Evolutionary conservation across 805 yeast species (phyloP).

Genomic region (Starmerella roubikii): DNA sequence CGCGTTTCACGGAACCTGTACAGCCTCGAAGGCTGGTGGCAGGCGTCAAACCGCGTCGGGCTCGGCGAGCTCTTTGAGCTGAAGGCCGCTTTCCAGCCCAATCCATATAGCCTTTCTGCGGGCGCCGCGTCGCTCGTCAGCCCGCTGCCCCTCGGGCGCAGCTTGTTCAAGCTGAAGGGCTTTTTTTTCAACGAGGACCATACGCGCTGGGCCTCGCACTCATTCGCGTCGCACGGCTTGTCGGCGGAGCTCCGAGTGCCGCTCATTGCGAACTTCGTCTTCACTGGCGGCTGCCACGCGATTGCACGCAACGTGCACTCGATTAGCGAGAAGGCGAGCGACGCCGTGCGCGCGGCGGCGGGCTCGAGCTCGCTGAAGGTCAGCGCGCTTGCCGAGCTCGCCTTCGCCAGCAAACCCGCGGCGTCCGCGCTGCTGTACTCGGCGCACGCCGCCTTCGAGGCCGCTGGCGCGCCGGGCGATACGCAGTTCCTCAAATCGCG

Average conservation of each 20-base stretch:
- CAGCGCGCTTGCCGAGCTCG: slow-evolving; percentile 32
- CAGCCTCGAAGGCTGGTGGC: slow-evolving; percentile 10
- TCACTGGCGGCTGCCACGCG: slow-evolving; percentile 41
- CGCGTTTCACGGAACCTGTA: slow-evolving; percentile 12
- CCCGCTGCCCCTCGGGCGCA: slow-evolving; percentile 18
- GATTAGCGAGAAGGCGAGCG: slow-evolving; percentile 38
- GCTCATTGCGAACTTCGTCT: slow-evolving; percentile 14
- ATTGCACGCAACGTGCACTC: slow-evolving; percentile 43
- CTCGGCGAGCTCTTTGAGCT: slow-evolving; percentile 19
- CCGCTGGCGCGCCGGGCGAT: slow-evolving; percentile 25
- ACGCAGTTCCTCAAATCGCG: slow-evolving; percentile 22
- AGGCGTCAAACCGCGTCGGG: slow-evolving; percentile 15
- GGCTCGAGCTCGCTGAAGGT: slow-evolving; percentile 43
- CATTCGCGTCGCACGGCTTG: slow-evolving; percentile 36
- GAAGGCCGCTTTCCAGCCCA: slow-evolving; percentile 11
- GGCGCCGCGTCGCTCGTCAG: slow-evolving; percentile 16
- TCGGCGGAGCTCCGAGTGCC: slow-evolving; percentile 30
- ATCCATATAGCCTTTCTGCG: slow-evolving; percentile 16
- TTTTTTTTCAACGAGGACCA: slow-evolving; percentile 40
- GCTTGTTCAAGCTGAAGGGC: slow-evolving; percentile 18
- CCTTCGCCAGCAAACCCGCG: slow-evolving; percentile 11
- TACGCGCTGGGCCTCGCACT: slow-evolving; percentile 42
- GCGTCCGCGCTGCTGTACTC: slow-evolving; percentile 11
- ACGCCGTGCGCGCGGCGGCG: slow-evolving; percentile 45
- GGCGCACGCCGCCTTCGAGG: slow-evolving; percentile 27